A percentile compares a stretch with the other conserved stretches of the same genome.
Evolutionary conservation across 2,329 filamentous ascomycete species (phyloP).

Genomic region (Sclerotinia borealis): DNA sequence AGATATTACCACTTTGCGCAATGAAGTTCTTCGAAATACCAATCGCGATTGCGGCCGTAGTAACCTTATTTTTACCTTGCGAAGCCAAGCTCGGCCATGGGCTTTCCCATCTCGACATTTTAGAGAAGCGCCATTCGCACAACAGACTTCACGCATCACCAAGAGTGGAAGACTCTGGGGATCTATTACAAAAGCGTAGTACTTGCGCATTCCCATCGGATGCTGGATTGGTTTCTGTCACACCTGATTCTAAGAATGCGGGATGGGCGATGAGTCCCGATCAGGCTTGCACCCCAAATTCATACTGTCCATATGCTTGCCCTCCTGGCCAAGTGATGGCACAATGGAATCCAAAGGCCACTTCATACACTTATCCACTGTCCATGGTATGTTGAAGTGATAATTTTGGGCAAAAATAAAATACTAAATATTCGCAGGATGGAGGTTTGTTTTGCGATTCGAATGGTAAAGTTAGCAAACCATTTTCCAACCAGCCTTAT

Average conservation of each 20-base stretch:
- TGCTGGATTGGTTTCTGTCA: constrained; percentile 61
- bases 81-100: constrained; percentile 25
- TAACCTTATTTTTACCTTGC: constrained; percentile 38
- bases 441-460: constrained; percentile 69
- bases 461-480: constrained; percentile 59
- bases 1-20: constrained; percentile 23
- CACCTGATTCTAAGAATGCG: constrained; percentile 56
- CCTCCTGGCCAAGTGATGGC: constrained; percentile 69
- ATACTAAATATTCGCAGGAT: constrained; percentile 43
- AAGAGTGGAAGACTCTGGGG: constrained; percentile 18
- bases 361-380: constrained; percentile 57
- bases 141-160: constrained; percentile 24
- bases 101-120: constrained; percentile 25
- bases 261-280: constrained; percentile 80
- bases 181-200: constrained; percentile 25
- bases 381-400: constrained; percentile 61
- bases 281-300: constrained; percentile 58
- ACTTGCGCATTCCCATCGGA: constrained; percentile 62
- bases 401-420: background rate
- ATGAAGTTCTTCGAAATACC: constrained; percentile 51
- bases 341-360: constrained; percentile 70
- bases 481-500: constrained; percentile 61
- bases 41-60: constrained; percentile 43
- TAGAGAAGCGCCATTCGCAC: constrained; percentile 27
- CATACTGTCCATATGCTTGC: constrained; percentile 72